A percentile compares a stretch with the other conserved stretches of the same genome.
Conservation (phyloP, 805 yeast genomes). For the Metschnikowia dekortorum region DNA sequence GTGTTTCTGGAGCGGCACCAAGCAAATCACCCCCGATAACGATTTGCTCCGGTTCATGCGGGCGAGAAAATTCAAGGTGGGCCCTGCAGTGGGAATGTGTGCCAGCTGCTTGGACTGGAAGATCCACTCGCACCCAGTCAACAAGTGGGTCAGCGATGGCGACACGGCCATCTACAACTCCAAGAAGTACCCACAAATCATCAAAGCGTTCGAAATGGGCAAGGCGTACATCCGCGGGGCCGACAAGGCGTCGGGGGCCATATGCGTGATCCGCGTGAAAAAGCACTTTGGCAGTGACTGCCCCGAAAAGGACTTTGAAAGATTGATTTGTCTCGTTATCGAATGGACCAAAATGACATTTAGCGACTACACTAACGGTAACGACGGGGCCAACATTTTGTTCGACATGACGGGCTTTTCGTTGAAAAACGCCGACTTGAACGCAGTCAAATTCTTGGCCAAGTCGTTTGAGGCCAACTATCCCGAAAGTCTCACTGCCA, state of each 20-base stretch:
- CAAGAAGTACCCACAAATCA: slow-evolving; percentile 14
- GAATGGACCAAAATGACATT: slow-evolving; percentile 42
- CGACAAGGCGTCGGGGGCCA: slow-evolving; percentile 16
- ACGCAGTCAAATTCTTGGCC: slow-evolving; percentile 84
- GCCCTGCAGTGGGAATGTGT: slow-evolving; percentile 11
- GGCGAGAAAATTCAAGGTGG: slow-evolving; percentile 16
- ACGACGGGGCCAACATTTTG: slow-evolving; percentile 46
- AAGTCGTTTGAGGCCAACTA: slow-evolving; percentile 92
- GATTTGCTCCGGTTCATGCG: slow-evolving; percentile 16
- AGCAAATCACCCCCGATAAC: slow-evolving; percentile 17
- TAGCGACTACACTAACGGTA: slow-evolving; percentile 11
- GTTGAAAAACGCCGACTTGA: slow-evolving; percentile 88
- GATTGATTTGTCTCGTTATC: slow-evolving; percentile 16
- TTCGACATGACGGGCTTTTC: slow-evolving; percentile 87
- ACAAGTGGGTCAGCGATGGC: slow-evolving; percentile 17
- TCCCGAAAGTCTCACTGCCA: slow-evolving; percentile 84
- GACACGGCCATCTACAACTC: slow-evolving; percentile 10
- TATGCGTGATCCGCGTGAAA: slow-evolving; percentile 18
- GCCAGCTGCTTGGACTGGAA: slow-evolving; percentile 17
- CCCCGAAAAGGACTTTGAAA: slow-evolving; percentile 20
- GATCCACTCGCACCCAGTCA: slow-evolving; percentile 20
- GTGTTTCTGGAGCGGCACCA: slow-evolving; percentile 10
- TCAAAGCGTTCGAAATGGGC: slow-evolving; percentile 15
- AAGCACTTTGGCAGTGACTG: slow-evolving; percentile 22
- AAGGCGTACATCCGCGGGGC: slow-evolving; percentile 15